Base-by-base conservation (phyloP, 208 protist species). In the Wallacemonas sp. region DNA sequence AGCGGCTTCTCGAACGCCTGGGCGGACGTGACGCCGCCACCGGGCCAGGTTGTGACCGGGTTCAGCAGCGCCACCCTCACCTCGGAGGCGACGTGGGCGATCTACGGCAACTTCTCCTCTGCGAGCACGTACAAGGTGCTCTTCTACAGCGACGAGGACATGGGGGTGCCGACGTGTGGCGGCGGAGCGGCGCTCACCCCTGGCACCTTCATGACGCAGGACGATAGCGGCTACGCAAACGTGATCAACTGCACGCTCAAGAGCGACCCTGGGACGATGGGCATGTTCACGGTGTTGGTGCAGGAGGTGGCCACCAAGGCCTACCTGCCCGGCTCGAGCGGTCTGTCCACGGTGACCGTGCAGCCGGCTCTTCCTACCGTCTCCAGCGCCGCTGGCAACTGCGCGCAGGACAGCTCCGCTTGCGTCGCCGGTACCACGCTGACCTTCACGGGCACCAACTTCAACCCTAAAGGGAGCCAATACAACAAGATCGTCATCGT, bases 231-330 rank as follows among this genome's bases (percentile, higher is more conserved):
- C 38, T 52, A 19, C 33, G 64, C 36, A 33, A 79, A 54, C 41
- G 43, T 46, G 32, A 61, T 79, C 23, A 19, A 14, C 17, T 83
- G 77, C 77, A 70, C 33, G 19, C 67, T 83, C 55, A 39, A 39
- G 11, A 41, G 63, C 41, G 38, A 16, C 33, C 64, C 29, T n/a
- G 48, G 61, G 41, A 57, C 56, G 26, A 75, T 83, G 72, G 72
- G 72, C 43, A 79, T 79, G 77, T 79, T 61, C 66, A 39, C 33
- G 44, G 55, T 78, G 39, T 65, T 75, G 9, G 77, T 79, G 34
- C 54, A 65, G 36, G 68, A 79, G 19, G 38, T n/a, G 16, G 48
- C 21, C 21, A 72, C 29, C 26, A 34, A 48, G 30, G 63, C 65
- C 9, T 68, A 70, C 41, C 52, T 81, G 61, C 62, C 66, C 29